Evolutionary conservation across 2,329 filamentous ascomycete genomes (phyloP), one percentile per base, ranked within the genome.

Genomic region (Cercospora sesami): DNA sequence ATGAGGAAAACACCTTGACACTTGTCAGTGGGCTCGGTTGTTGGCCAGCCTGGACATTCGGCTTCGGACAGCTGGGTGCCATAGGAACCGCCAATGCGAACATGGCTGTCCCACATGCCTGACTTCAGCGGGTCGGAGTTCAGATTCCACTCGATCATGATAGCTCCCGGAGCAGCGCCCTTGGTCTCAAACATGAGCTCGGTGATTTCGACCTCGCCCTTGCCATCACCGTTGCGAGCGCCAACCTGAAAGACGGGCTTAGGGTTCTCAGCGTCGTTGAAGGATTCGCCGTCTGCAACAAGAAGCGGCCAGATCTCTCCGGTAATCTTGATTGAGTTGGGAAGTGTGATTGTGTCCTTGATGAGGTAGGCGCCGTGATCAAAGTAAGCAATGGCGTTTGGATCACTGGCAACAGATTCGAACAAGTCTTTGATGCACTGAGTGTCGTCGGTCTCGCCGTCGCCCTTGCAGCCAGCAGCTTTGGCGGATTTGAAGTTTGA

Each of bases 61-160:
- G 69, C 68, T 80, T 96, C 92, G 16, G 69, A 70, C n/a, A 98
- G 86, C 72, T 91, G 81, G 30, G 94, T 96, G 68, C 94, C 94
- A 4, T 91, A 90, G 64, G 90, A 89, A 53, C 95, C 95, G 74
- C 93, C 94, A 74, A 99, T 87, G 76, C 95, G 92, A 82, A 95
- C 90, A 83, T 99, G 95, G n/a, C 94, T 90, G 76, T 99, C 95
- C 92, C 94, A 99, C 81, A 97, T 89, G 70, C 89, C 94, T 21
- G 89, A 89, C 1, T 88, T 86, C 58, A 92, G 93, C 80, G 84
- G 73, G 3, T 85, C 78, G 39, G 88, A 90, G 53, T 87, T 88
- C 51, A 97, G 83, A 81, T 97, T 97, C 91, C 93, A 97, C 79
- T 97, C 87, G 82, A 97, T 89, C 77, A 97, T 86, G 76, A 97